phyloP scores from a whole-genome alignment of 257 asterid species.

The Ophiorrhiza pumila region DNA sequence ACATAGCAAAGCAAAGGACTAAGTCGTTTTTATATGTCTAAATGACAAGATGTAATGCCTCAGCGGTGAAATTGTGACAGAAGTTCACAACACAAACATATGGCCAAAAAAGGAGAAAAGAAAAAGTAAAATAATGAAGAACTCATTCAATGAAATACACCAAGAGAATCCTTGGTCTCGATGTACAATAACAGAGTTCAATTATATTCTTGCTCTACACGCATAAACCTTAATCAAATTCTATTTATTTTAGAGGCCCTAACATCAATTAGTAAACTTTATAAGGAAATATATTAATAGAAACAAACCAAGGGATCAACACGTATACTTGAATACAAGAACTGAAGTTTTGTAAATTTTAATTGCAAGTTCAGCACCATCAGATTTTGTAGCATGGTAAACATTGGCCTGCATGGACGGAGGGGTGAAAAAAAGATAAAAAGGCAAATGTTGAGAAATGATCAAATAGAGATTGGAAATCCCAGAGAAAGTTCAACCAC shows the following conservation, averaged over 20 bases:
- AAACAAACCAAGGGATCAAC: slow-evolving; percentile 22
- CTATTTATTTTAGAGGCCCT: neutral
- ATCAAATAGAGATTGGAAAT: neutral
- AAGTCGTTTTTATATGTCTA: too few relatives aligned
- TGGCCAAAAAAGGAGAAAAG: neutral
- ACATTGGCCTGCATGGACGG: slow-evolving; percentile 78
- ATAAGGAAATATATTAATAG: neutral
- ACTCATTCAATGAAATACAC: neutral
- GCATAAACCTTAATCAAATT: neutral
- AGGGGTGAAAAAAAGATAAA: slow-evolving; percentile 14
- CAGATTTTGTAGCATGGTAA: slow-evolving; percentile 85
- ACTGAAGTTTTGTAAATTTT: slow-evolving; percentile 91
- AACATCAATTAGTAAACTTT: neutral
- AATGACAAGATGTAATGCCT: neutral
- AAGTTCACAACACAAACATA: neutral
- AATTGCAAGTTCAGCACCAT: slow-evolving; percentile 87
- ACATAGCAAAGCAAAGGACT: slow-evolving; percentile 15
- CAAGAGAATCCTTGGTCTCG: neutral
- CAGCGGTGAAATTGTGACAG: neutral
- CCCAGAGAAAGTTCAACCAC: neutral
- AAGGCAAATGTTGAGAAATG: slow-evolving; percentile 11
- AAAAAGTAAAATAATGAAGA: neutral
- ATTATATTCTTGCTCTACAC: neutral
- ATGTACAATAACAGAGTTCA: neutral
- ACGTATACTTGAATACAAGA: slow-evolving; percentile 80